Conservation (phyloP, 2,329 filamentous ascomycete species). For the Nothomitra cinnamomea region DNA sequence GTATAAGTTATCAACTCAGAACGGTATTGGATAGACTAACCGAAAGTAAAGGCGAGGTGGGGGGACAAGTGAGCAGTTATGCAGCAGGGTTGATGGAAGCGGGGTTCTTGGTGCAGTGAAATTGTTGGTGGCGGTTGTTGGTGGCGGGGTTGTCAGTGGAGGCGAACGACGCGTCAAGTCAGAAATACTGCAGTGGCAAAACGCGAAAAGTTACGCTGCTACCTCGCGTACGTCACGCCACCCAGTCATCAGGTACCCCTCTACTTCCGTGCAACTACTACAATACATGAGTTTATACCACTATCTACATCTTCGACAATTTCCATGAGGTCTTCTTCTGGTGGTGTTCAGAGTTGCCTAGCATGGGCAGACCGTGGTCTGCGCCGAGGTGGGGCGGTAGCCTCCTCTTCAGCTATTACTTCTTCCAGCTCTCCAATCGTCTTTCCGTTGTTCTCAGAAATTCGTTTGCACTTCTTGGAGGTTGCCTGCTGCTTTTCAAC, state of each 20-base stretch:
- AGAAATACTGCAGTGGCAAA: conserved; percentile 1
- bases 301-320: not conserved
- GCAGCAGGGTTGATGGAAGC: not conserved
- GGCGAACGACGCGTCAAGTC: not conserved
- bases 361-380: too few relatives aligned
- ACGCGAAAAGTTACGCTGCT: not conserved
- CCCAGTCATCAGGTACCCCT: not conserved
- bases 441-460: too few relatives aligned
- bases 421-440: too few relatives aligned
- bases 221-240: not conserved
- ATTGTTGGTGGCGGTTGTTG: too few relatives aligned
- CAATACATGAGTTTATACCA: conserved; percentile 1
- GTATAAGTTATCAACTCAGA: conserved; percentile 1
- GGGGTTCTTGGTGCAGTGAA: not conserved
- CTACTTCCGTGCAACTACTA: not conserved
- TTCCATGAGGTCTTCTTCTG: not conserved
- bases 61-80: not conserved
- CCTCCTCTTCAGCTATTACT: too few relatives aligned
- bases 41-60: not conserved
- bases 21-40: not conserved
- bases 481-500: too few relatives aligned
- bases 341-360: too few relatives aligned
- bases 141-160: conserved; percentile 1
- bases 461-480: too few relatives aligned
- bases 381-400: too few relatives aligned